Percentiles rank a stretch among this genome's conserved stretches.
These are phyloP conservation scores for Tuber indicum DNA, from an alignment of 495 filamentous ascomycete genomes.

Conservation along the genomic window DNA sequence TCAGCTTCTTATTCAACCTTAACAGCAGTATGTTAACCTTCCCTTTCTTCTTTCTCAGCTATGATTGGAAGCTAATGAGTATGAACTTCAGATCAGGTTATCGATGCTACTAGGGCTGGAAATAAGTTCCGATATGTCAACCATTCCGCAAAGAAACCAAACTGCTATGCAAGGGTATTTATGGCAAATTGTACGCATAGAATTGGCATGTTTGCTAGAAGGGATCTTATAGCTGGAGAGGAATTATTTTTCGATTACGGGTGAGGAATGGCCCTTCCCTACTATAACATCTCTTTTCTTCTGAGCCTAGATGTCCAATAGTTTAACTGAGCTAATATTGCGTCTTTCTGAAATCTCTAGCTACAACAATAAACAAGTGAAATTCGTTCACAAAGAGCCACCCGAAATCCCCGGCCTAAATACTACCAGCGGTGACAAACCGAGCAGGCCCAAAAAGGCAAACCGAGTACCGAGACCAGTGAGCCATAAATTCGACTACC, in stretches of 20 bases:
- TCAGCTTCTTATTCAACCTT: constrained; percentile 61
- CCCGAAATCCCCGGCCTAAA: constrained; percentile 13
- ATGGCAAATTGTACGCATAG: constrained; percentile 61
- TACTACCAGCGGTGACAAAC: constrained; percentile 15
- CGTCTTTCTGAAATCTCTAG: background rate
- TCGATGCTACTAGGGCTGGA: constrained; percentile 48
- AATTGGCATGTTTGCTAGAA: constrained; percentile 59
- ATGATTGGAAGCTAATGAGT: constrained; percentile 44
- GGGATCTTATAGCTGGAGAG: constrained; percentile 56
- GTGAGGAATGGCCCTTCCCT: constrained; percentile 46
- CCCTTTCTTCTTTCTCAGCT: constrained; percentile 42
- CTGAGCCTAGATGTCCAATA: background rate
- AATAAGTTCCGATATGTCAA: constrained; percentile 64
- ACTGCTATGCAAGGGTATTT: constrained; percentile 54
- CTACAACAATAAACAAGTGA: constrained; percentile 39
- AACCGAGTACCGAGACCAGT: constrained; percentile 15
- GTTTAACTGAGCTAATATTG: background rate
- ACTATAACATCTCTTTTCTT: constrained; percentile 3
- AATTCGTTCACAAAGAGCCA: constrained; percentile 41
- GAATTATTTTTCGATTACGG: constrained; percentile 69
- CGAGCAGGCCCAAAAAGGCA: constrained; percentile 34
- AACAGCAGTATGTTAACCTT: constrained; percentile 43
- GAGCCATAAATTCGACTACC: constrained; percentile 26
- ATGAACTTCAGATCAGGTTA: constrained; percentile 40
- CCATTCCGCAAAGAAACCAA: constrained; percentile 50